Evolutionary conservation across 192 early-diverging fungal species (phyloP), one percentile per base, ranked within the genome.

Genomic region (Entophlyctis luteolus): DNA sequence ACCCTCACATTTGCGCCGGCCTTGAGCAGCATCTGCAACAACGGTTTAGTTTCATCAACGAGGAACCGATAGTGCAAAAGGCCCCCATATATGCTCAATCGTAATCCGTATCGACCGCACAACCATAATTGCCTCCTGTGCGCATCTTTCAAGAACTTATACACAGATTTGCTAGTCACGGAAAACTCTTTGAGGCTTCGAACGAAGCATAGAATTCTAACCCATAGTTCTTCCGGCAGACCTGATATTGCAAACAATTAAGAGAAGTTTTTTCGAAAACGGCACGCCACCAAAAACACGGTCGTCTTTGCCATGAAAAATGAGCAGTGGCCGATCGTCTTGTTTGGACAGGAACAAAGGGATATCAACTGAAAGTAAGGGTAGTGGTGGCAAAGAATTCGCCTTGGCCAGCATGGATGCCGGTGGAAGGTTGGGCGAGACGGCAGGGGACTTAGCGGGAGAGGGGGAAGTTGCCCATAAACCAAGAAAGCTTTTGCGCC

Each of bases 161-260:
- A 14, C 2, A 18, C n/a, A 2, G 38, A 5, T 12, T 14, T 23
- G 55, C 56, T 46, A 1, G 47, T 23, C 4, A 20, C 39, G 32
- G 27, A 48, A 33, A 59, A 68, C 39, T 34, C 16, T 34, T 25
- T 20, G 27, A 57, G 38, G 45, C 59, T 46, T 5, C 55, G 46
- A 6, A 68, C 31, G 33, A 57, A 68, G 27, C 67, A 59, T 4
- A 48, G 23, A 32, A 68, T 47, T 5, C 55, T n/a, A 28, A 48
- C 47, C 67, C 67, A 68, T 0, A 68, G 37, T 33, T 68, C 67
- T 4, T 42, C 23, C 1, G 67, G 67, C 4, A 68, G 65, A 22
- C 37, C 56, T 53, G 32, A 6, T 12, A 46, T 32, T 36, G 29
- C 2, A 45, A 23, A 8, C 5, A 12, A 35, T 32, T 32, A 35